These are phyloP conservation scores for Solanum commersonii DNA, from an alignment of 257 asterid genomes.

Conservation along the genomic window DNA sequence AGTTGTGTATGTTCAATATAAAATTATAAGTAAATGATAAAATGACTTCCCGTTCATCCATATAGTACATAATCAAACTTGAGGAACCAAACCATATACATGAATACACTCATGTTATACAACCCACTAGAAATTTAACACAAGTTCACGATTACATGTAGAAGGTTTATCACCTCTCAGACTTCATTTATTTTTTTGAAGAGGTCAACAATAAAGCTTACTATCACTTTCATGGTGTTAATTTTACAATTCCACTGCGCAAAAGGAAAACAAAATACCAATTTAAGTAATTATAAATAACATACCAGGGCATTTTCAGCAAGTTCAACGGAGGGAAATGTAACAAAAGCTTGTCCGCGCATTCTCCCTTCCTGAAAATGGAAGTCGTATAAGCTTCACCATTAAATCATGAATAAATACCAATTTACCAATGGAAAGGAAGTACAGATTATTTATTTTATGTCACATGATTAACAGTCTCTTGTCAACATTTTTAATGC, in stretches of 20 bases:
- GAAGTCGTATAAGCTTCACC: neutral
- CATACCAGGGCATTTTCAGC: constrained; percentile 81
- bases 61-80: neutral
- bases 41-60: neutral
- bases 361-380: constrained; percentile 85
- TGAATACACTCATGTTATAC: neutral
- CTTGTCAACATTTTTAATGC: neutral
- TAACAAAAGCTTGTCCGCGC: constrained; percentile 96
- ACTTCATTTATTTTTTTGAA: neutral
- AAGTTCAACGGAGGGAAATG: constrained; percentile 79
- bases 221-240: neutral
- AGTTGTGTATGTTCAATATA: neutral
- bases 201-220: neutral
- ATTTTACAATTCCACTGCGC: neutral
- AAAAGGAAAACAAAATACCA: neutral
- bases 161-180: neutral
- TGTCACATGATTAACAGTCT: neutral
- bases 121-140: neutral
- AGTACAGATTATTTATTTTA: neutral
- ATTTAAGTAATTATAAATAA: neutral
- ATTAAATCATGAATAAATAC: neutral
- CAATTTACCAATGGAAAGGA: neutral
- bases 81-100: neutral
- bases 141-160: neutral
- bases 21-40: neutral